phyloP scores from a whole-genome alignment of 306 rosid genomes.

The Sicyos edulis region DNA sequence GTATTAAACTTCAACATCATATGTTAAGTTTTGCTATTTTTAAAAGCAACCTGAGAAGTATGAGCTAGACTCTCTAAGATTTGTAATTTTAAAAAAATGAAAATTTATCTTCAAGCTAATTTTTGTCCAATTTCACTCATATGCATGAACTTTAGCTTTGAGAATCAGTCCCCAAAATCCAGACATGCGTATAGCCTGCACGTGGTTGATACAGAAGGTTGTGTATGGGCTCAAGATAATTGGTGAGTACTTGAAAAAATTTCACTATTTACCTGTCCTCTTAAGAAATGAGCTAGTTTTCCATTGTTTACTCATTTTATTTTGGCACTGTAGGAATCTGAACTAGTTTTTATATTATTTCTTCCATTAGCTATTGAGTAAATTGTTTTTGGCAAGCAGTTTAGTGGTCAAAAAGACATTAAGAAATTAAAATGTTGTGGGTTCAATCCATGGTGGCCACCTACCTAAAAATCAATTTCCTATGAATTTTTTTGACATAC shows the following conservation, averaged over 20 bases:
- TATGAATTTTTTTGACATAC: no score
- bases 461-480: no score
- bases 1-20: neutral
- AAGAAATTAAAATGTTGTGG: no score
- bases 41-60: neutral
- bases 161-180: constrained; percentile 81
- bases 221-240: constrained; percentile 84
- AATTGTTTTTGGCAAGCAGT: neutral
- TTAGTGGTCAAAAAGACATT: no score
- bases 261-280: neutral
- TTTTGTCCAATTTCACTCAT: constrained; percentile 13
- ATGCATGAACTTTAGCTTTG: constrained; percentile 52
- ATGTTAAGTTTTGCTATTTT: neutral
- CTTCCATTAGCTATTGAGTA: neutral
- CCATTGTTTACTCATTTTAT: neutral
- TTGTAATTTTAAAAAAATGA: neutral
- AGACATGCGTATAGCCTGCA: constrained; percentile 93
- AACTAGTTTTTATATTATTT: neutral
- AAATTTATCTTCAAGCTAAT: neutral
- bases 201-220: constrained; percentile 80
- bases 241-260: constrained; percentile 48
- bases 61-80: neutral
- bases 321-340: neutral
- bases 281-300: neutral
- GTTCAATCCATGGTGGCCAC: no score